A percentile compares a stretch with the other conserved stretches of the same genome.
Conservation (phyloP, 2,329 filamentous ascomycete genomes). For the Pyrenochaeta sp. region DNA sequence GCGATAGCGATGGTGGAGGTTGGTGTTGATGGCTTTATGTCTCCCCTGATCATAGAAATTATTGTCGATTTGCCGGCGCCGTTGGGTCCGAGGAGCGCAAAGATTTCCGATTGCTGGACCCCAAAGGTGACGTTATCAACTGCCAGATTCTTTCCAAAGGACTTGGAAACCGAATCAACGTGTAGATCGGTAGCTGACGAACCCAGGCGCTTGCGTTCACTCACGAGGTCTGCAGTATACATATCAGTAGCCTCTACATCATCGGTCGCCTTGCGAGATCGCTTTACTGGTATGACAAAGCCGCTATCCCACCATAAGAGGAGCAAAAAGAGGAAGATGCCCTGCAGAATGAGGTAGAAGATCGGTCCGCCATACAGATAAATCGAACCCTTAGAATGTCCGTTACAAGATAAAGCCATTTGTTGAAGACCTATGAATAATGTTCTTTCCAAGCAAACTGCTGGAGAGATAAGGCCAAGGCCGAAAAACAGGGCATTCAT, state of each 20-base stretch:
- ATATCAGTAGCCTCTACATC: conserved; percentile 62
- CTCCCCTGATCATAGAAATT: conserved; percentile 85
- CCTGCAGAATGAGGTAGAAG: conserved; percentile 79
- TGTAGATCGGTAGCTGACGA: conserved; percentile 76
- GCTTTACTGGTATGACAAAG: conserved; percentile 58
- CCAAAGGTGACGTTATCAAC: conserved; percentile 87
- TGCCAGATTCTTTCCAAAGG: conserved; percentile 68
- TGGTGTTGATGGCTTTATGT: conserved; percentile 72
- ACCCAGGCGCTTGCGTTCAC: conserved; percentile 68
- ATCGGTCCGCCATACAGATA: conserved; percentile 83
- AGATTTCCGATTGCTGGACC: conserved; percentile 79
- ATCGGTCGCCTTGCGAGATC: conserved; percentile 49
- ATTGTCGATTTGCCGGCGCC: conserved; percentile 91
- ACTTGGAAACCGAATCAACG: conserved; percentile 78
- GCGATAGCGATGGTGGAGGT: conserved; percentile 81
- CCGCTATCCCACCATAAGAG: conserved; percentile 61
- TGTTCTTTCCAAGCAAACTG: conserved; percentile 24
- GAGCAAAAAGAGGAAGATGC: conserved; percentile 71
- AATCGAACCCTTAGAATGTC: conserved; percentile 66
- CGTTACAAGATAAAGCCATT: conserved; percentile 78
- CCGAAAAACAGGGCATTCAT: conserved; percentile 34
- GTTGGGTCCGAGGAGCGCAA: conserved; percentile 87
- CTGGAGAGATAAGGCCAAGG: conserved; percentile 31
- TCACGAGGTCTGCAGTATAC: conserved; percentile 63
- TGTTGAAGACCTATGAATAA: conserved; percentile 50